Conservation (phyloP, 164 flowering plant genomes). For the Pachysandra terminalis region DNA sequence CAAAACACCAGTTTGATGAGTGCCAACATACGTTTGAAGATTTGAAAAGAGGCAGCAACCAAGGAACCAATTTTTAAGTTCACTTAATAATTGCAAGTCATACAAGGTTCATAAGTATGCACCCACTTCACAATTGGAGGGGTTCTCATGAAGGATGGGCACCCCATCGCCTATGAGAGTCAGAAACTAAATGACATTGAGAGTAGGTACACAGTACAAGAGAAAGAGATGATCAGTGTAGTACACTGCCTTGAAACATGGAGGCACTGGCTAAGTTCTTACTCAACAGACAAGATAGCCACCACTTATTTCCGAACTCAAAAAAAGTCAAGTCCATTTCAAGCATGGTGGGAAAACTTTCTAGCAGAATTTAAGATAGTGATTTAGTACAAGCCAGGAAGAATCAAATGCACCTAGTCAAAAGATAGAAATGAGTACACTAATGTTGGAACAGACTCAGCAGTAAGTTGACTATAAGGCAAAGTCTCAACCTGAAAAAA, state of each 20-base stretch:
- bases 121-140: neutral
- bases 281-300: neutral
- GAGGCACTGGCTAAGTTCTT: neutral
- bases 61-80: neutral
- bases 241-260: neutral
- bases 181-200: neutral
- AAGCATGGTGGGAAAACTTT: neutral
- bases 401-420: neutral
- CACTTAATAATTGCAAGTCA: neutral
- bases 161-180: neutral
- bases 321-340: neutral
- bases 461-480: no score
- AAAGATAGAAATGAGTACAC: neutral
- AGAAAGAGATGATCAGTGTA: neutral
- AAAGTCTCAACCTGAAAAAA: no score
- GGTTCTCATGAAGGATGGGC: neutral
- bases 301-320: neutral
- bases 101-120: neutral
- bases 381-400: neutral
- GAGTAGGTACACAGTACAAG: neutral
- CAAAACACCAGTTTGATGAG: neutral
- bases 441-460: neutral
- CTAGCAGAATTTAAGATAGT: neutral
- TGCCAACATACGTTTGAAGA: neutral
- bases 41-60: no score